A percentile compares a stretch with the other conserved stretches of the same genome.
Evolutionary conservation across 2,329 filamentous ascomycete species (phyloP).

Genomic region (Aspergillus sojae): DNA sequence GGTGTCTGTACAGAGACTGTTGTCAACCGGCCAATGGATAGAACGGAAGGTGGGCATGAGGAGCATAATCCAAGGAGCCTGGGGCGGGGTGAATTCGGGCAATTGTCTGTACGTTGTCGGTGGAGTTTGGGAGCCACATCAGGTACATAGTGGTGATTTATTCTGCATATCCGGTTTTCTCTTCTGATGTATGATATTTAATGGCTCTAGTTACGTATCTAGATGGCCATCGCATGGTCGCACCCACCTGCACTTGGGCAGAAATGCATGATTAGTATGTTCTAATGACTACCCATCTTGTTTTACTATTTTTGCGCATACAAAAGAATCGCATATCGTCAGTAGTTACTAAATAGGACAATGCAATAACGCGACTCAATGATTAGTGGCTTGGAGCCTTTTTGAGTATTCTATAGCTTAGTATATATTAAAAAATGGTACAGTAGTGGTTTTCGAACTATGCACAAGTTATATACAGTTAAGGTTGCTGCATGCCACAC

Average conservation of each 20-base stretch:
- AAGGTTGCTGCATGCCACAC: slow-evolving; percentile 1
- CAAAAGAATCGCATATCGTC: neutral
- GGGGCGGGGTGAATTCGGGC: slow-evolving; percentile 5
- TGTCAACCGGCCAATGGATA: slow-evolving; percentile 1
- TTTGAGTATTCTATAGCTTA: too few relatives aligned
- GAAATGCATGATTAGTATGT: neutral
- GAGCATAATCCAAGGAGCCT: slow-evolving; percentile 17
- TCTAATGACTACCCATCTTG: neutral
- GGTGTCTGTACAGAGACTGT: slow-evolving; percentile 20
- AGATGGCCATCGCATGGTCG: neutral
- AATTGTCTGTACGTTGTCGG: slow-evolving; percentile 9
- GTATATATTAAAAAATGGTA: too few relatives aligned
- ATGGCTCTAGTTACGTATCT: neutral
- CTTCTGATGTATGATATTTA: slow-evolving; percentile 8
- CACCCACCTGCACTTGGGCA: too few relatives aligned
- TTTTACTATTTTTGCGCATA: neutral
- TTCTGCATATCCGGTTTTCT: slow-evolving; percentile 6
- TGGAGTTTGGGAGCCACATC: slow-evolving; percentile 10
- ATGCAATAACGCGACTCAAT: too few relatives aligned
- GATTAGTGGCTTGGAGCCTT: too few relatives aligned
- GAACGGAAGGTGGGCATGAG: slow-evolving; percentile 2
- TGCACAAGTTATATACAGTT: neutral
- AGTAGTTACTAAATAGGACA: neutral
- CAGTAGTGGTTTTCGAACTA: neutral
- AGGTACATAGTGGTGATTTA: slow-evolving; percentile 1